Conservation (phyloP, 768 basidiomycete genomes). For the Phanerochaete sordida region DNA sequence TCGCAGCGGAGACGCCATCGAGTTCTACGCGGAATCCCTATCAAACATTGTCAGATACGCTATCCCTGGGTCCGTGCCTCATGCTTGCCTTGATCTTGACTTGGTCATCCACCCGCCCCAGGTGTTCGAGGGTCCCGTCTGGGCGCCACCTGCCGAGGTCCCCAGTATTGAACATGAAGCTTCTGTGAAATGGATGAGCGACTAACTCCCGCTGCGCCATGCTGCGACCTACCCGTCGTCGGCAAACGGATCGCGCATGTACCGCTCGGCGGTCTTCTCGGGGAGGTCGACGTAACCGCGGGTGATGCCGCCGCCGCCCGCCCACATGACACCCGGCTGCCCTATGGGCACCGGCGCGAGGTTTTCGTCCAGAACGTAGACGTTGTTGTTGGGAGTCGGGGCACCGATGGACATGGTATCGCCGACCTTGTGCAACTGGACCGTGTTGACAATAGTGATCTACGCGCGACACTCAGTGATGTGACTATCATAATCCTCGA, state of each 20-base stretch:
- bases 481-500: background rate
- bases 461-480: slow-evolving; percentile 15
- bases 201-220: background rate
- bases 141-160: slow-evolving; percentile 54
- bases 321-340: slow-evolving; percentile 51
- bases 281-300: slow-evolving; percentile 54
- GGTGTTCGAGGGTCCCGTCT: slow-evolving; percentile 52
- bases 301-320: slow-evolving; percentile 56
- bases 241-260: slow-evolving; percentile 46
- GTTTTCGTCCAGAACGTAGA: slow-evolving; percentile 34
- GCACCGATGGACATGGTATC: slow-evolving; percentile 44
- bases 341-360: slow-evolving; percentile 30
- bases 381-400: slow-evolving; percentile 53
- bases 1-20: slow-evolving; percentile 56
- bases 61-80: background rate
- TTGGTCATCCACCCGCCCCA: slow-evolving; percentile 60
- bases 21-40: slow-evolving; percentile 64
- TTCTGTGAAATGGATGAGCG: slow-evolving; percentile 14
- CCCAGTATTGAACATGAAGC: slow-evolving; percentile 59
- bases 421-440: slow-evolving; percentile 42
- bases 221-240: slow-evolving; percentile 37
- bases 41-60: background rate
- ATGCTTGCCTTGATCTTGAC: slow-evolving; percentile 54
- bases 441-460: slow-evolving; percentile 58
- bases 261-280: slow-evolving; percentile 50